Percentiles rank a stretch among this genome's conserved stretches.
Evolutionary conservation across 352 stramenopile species (phyloP).

Genomic region (Thalassiosira hispida): DNA sequence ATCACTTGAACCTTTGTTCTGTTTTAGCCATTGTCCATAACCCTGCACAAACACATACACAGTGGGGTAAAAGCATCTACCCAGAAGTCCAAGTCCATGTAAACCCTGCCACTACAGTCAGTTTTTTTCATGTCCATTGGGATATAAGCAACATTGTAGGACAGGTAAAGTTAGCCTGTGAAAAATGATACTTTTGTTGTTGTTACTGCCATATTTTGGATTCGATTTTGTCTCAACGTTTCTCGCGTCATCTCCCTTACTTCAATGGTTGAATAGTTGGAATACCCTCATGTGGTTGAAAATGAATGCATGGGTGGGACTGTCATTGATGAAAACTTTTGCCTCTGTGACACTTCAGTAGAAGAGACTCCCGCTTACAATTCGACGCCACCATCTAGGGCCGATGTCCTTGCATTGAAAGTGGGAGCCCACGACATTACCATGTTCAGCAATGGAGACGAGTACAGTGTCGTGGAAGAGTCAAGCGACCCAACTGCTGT

Average conservation of each 20-base stretch:
- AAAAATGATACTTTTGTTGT: too few relatives aligned
- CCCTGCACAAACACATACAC: not conserved
- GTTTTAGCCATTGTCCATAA: slow-evolving; percentile 20
- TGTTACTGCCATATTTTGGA: too few relatives aligned
- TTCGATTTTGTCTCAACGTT: too few relatives aligned
- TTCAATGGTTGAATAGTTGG: slow-evolving; percentile 7
- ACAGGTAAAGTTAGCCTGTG: slow-evolving; percentile 10
- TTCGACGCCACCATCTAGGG: slow-evolving; percentile 30
- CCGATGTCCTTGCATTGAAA: slow-evolving; percentile 37
- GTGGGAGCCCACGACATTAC: slow-evolving; percentile 50
- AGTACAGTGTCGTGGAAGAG: slow-evolving; percentile 19
- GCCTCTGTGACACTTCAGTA: slow-evolving; percentile 46
- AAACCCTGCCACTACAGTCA: slow-evolving; percentile 27
- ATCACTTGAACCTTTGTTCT: too few relatives aligned
- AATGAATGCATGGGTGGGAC: slow-evolving; percentile 50
- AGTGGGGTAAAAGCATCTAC: too few relatives aligned
- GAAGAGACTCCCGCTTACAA: slow-evolving; percentile 39
- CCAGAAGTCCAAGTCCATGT: slow-evolving; percentile 42
- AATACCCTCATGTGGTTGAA: slow-evolving; percentile 45
- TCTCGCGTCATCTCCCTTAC: not conserved
- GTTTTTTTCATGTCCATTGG: slow-evolving; percentile 54
- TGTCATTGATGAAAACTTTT: slow-evolving; percentile 31
- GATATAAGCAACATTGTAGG: slow-evolving; percentile 35
- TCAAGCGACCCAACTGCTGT: slow-evolving; percentile 16
- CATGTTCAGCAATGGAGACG: slow-evolving; percentile 33